A percentile compares a stretch with the other conserved stretches of the same genome.
Evolutionary conservation across 495 filamentous ascomycete species (phyloP).

Genomic region (Cercophora newfieldiana): DNA sequence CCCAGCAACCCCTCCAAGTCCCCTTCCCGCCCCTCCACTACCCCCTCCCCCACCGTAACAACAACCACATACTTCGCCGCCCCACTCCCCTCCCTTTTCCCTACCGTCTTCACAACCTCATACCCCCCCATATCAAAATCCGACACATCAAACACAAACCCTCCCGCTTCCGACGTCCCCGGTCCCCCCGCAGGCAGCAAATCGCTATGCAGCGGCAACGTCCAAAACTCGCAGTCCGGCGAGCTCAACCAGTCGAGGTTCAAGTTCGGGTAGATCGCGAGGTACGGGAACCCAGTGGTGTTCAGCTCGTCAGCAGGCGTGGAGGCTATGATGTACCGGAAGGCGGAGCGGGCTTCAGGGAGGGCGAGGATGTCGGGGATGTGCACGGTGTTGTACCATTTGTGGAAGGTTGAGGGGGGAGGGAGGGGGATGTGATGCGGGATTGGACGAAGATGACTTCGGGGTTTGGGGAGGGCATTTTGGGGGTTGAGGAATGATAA

Average conservation of each 20-base stretch:
- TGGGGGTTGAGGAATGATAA: neutral
- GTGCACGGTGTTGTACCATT: slow-evolving; percentile 1
- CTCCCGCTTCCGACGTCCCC: neutral
- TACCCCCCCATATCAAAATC: slow-evolving; percentile 8
- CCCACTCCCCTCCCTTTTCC: neutral
- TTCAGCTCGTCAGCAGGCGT: neutral
- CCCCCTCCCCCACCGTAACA: neutral
- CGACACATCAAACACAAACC: slow-evolving; percentile 2
- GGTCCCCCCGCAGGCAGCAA: neutral
- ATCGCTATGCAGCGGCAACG: neutral
- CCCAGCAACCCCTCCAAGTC: neutral
- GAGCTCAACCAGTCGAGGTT: neutral
- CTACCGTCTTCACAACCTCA: neutral
- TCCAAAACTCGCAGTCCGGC: neutral
- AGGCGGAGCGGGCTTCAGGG: neutral
- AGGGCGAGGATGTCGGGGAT: neutral
- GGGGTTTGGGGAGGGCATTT: neutral
- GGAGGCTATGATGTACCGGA: neutral
- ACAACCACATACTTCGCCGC: neutral
- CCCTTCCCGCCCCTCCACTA: neutral
- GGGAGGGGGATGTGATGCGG: neutral
- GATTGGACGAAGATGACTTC: slow-evolving; percentile 6
- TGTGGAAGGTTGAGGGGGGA: neutral
- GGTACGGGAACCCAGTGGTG: neutral
- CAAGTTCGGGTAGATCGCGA: neutral